A percentile compares a stretch with the other conserved stretches of the same genome.
Conservation (phyloP, 192 early-diverging fungal species). For the Coemansia umbellata region DNA sequence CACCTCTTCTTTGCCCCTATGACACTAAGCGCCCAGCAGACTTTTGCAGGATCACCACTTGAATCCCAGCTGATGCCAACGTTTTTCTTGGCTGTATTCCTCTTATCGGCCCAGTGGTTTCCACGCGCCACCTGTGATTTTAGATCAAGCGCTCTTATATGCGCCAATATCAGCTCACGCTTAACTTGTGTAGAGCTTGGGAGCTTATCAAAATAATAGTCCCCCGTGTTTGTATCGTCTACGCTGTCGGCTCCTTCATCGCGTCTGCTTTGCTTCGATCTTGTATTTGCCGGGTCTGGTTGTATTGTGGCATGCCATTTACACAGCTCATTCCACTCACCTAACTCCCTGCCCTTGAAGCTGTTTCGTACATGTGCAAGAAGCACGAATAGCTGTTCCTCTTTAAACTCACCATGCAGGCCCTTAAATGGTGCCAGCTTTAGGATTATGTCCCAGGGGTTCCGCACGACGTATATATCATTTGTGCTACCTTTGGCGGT, state of each 20-base stretch:
- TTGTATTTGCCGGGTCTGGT: no score
- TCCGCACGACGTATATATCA: no score
- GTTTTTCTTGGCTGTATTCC: background rate
- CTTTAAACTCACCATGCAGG: background rate
- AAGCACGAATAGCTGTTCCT: background rate
- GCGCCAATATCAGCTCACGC: conserved; percentile 12
- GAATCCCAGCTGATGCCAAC: background rate
- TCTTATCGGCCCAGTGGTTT: background rate
- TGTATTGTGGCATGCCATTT: no score
- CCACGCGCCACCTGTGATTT: conserved; percentile 15
- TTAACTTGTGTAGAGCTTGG: background rate
- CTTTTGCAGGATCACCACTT: background rate
- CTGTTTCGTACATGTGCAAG: no score
- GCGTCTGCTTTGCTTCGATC: no score
- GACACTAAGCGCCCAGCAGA: conserved; percentile 1
- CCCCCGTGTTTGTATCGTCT: no score
- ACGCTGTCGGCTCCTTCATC: no score
- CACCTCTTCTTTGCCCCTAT: conserved; percentile 2
- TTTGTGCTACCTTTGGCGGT: no score
- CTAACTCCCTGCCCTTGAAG: no score
- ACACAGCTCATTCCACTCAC: no score
- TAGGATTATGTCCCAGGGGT: background rate
- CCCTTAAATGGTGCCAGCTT: background rate
- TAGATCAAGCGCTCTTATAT: conserved; percentile 8
- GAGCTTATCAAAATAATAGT: background rate